Evolutionary conservation across 208 protist genomes (phyloP).

Genomic region (Tetramitus jugosus): DNA sequence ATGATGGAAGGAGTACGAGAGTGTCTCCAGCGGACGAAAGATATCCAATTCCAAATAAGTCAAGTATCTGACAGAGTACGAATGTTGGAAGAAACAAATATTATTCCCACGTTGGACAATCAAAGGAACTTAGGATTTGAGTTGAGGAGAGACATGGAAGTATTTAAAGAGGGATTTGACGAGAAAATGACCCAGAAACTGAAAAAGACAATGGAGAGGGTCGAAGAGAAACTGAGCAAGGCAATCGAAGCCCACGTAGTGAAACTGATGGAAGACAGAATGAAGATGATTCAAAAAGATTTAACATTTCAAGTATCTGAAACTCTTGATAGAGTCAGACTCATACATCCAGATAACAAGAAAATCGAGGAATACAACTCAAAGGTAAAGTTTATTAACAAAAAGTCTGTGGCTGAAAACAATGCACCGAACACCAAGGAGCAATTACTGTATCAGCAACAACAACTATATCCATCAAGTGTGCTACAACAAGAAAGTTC

Average conservation of each 20-base stretch:
- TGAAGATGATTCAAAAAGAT: background rate
- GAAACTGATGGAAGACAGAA: background rate
- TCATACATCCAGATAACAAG: background rate
- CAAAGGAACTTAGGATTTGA: background rate
- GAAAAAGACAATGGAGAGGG: background rate
- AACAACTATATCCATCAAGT: too few species aligned
- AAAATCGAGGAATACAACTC: background rate
- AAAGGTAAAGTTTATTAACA: background rate
- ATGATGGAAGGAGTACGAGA: background rate
- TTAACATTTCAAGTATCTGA: background rate
- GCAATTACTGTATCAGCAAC: too few species aligned
- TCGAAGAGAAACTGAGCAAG: background rate
- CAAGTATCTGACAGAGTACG: background rate
- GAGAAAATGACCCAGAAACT: too few species aligned
- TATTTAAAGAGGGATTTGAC: background rate
- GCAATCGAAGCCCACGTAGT: background rate
- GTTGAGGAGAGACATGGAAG: background rate
- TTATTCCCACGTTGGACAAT: background rate
- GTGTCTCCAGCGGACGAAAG: background rate
- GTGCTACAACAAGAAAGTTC: too few species aligned
- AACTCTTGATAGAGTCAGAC: background rate
- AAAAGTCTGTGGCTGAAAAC: background rate
- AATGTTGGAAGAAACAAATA: background rate
- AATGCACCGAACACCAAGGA: background rate
- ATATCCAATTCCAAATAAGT: background rate